These are phyloP conservation scores for Melaleuca alternifolia DNA, from an alignment of 345 rosid genomes.

Conservation along the genomic window DNA sequence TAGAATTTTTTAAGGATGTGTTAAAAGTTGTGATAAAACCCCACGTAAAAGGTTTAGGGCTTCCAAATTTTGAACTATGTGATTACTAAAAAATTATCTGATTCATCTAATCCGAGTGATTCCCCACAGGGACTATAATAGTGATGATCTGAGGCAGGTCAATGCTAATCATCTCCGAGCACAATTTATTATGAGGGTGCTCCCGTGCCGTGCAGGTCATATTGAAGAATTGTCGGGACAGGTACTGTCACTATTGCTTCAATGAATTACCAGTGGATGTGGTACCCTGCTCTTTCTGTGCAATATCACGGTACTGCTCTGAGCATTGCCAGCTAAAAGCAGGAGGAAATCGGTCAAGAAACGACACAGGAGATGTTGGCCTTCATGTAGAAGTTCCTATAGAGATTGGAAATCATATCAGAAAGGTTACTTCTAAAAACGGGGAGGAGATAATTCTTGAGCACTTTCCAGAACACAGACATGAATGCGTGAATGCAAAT, in stretches of 20 bases:
- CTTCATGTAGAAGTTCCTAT: slow-evolving; percentile 8
- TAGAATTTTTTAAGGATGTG: not conserved
- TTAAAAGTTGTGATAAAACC: not conserved
- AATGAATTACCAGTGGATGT: slow-evolving; percentile 60
- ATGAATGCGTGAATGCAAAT: slow-evolving; percentile 65
- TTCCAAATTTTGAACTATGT: not conserved
- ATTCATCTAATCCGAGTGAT: not conserved
- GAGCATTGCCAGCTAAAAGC: slow-evolving; percentile 49
- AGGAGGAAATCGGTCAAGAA: slow-evolving; percentile 26
- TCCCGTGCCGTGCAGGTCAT: slow-evolving; percentile 4
- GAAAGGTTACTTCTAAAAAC: slow-evolving; percentile 14
- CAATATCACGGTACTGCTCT: slow-evolving; percentile 70
- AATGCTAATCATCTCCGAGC: not conserved
- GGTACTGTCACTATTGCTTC: slow-evolving; percentile 82
- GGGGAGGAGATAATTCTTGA: slow-evolving; percentile 11
- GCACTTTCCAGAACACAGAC: slow-evolving; percentile 58
- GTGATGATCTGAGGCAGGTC: not conserved
- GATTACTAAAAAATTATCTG: not conserved
- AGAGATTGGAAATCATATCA: slow-evolving; percentile 27
- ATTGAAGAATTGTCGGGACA: slow-evolving; percentile 54
- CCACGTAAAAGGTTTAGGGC: not conserved
- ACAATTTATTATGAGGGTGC: not conserved
- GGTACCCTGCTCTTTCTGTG: slow-evolving; percentile 69
- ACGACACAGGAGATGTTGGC: slow-evolving; percentile 7
- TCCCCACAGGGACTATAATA: not conserved